These are phyloP conservation scores for Colletotrichum horii DNA, from an alignment of 2,329 filamentous ascomycete genomes.

Conservation along the genomic window DNA sequence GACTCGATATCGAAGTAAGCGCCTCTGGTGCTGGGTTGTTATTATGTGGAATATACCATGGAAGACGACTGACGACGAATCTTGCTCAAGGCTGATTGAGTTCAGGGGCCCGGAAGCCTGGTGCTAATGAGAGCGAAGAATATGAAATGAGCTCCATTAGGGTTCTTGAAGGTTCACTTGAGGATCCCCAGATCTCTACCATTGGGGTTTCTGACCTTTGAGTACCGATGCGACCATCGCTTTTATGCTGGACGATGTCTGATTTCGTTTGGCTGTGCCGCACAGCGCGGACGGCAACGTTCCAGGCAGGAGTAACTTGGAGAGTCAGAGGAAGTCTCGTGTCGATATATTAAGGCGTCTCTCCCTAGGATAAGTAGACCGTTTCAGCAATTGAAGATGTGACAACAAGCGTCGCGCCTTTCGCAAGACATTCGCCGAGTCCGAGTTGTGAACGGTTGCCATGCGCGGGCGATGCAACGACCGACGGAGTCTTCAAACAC, in stretches of 20 bases:
- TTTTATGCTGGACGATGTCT: neutral
- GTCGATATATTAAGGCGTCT: neutral
- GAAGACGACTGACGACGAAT: neutral
- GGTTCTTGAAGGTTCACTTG: neutral
- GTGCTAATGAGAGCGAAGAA: neutral
- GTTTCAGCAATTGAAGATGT: too few species aligned
- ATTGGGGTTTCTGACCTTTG: neutral
- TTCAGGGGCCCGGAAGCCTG: neutral
- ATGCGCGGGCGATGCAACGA: neutral
- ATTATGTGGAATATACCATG: neutral
- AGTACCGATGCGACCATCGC: too few species aligned
- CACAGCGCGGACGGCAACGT: neutral
- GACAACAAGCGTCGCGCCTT: too few species aligned
- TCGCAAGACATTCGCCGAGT: neutral
- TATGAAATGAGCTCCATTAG: neutral
- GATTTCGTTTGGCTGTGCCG: neutral
- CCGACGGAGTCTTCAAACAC: neutral
- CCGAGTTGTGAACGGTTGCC: neutral
- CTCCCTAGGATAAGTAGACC: accelerated
- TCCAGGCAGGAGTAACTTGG: neutral
- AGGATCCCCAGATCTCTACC: too few species aligned
- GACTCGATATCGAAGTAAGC: accelerated
- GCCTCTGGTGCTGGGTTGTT: neutral
- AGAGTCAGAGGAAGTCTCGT: neutral
- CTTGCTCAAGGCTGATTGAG: neutral